Base-by-base conservation (phyloP, 225 moss, liverwort and hornwort species). In the Physcomitrium patens region DNA sequence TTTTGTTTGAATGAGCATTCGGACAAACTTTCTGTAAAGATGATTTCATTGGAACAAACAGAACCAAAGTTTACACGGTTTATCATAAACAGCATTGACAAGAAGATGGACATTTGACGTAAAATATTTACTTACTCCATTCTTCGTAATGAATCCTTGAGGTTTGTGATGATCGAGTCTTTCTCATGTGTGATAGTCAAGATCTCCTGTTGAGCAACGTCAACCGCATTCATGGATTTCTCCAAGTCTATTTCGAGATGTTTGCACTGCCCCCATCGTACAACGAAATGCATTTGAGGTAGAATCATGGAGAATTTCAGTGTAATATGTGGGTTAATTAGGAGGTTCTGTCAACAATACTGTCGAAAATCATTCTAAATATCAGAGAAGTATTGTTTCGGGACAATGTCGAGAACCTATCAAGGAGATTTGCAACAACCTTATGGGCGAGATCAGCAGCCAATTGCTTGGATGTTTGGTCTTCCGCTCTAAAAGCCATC, bases 231-330 rank as follows among this genome's bases (percentile, higher is more conserved):
- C 54, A 71, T 68, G 14, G 90, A 77, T 58, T 84, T 92, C 23
- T 90, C 89, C 66, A 93, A 75, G 10, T 96, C 90, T 57, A 82
- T 61, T 77, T 93, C 92, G 63, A 96, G 3, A 79, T 76, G 81
- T 66, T 93, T 92, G 79, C 92, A 93, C 96, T 96, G 60, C 23
- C 10, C 71, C 76, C 3, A 28, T 0, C 43, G 27, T 46, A 23
- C 52, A 62, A 2, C 16, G 3, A 37, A 56, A 0, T 70, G 1
- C 17, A 74, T 46, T 64, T 78, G 6, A 73, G 24, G 37, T 53
- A 16, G 15, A 69, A 67, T 9, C 1, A 44, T 1, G 1, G 1
- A 14, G 0, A 37, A 37, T 37, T 37, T 37, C 31, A 37, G 7
- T 4, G 26, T 4, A 12, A 59, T 22, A 72, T 58, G 13, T 65